Percentiles rank a stretch among this genome's conserved stretches.
Evolutionary conservation across 768 basidiomycete species (phyloP).

Genomic region (Amanita phalloides): DNA sequence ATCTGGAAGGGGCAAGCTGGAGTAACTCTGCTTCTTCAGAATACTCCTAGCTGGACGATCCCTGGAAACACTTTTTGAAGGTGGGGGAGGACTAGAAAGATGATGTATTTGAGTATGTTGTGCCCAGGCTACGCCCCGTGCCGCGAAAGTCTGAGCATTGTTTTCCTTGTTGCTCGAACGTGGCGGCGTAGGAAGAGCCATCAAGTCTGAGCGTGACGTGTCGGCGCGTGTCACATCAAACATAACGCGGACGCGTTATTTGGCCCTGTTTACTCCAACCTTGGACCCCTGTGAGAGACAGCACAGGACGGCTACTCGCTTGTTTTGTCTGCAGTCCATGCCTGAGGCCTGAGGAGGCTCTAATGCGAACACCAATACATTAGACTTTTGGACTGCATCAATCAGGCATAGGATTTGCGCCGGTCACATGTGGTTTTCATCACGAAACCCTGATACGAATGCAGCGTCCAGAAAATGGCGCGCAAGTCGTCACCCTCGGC

Average conservation of each 20-base stretch:
- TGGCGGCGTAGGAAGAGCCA: slow-evolving; percentile 53
- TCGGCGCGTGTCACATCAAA: background rate
- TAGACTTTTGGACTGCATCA: background rate
- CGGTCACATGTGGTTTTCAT: background rate
- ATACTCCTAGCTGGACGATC: slow-evolving; percentile 17
- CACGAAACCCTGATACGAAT: background rate
- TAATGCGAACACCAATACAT: background rate
- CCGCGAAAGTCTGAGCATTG: slow-evolving; percentile 13
- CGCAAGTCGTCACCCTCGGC: background rate
- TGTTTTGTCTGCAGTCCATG: background rate
- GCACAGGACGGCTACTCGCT: background rate
- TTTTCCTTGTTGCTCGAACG: slow-evolving; percentile 37
- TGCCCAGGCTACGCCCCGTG: slow-evolving; percentile 38
- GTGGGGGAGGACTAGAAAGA: slow-evolving; percentile 18
- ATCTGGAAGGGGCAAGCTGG: slow-evolving; percentile 24
- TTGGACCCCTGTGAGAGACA: too few species aligned
- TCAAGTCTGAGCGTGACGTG: slow-evolving; percentile 11
- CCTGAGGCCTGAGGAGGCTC: background rate
- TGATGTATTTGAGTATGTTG: slow-evolving; percentile 37
- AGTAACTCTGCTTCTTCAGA: slow-evolving; percentile 43
- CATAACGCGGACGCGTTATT: slow-evolving; percentile 1
- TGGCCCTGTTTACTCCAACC: background rate
- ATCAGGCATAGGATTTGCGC: slow-evolving; percentile 1
- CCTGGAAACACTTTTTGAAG: slow-evolving; percentile 19
- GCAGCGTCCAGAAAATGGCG: background rate